Evolutionary conservation across 2,329 filamentous ascomycete species (phyloP).

Genomic region (Xylaria multiplex): DNA sequence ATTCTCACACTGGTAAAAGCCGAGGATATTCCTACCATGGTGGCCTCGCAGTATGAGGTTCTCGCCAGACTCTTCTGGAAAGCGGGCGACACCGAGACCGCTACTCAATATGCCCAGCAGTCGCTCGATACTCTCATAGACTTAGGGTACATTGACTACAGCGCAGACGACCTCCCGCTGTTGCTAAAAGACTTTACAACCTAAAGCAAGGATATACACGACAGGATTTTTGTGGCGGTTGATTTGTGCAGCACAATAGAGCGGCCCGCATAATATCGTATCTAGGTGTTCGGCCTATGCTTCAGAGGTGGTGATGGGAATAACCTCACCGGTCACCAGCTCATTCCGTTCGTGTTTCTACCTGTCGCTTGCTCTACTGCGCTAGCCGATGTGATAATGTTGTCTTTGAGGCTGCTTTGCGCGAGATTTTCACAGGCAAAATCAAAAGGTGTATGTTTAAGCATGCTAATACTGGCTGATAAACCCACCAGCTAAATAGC

Average conservation of each 20-base stretch:
- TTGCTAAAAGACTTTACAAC: conserved; percentile 37
- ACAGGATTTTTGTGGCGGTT: background rate
- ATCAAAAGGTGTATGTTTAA: conserved; percentile 39
- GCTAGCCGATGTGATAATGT: background rate
- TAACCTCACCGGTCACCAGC: background rate
- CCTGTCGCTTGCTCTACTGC: conserved; percentile 3
- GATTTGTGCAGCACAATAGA: too few species aligned
- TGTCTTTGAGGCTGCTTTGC: conserved; percentile 31
- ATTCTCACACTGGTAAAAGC: conserved; percentile 43
- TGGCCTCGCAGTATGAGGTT: conserved; percentile 50
- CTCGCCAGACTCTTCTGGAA: conserved; percentile 50
- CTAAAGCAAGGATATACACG: background rate
- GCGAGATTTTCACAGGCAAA: conserved; percentile 47
- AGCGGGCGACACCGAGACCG: conserved; percentile 45
- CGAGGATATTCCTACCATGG: conserved; percentile 48
- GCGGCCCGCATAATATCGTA: background rate
- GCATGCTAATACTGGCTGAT: too few species aligned
- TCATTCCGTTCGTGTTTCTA: background rate
- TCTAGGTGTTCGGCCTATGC: too few species aligned
- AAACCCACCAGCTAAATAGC: too few species aligned
- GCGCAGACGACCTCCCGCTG: conserved; percentile 33
- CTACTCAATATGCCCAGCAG: conserved; percentile 45
- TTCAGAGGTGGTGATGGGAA: background rate
- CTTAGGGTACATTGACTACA: conserved; percentile 46
- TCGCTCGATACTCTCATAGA: conserved; percentile 47